Conservation (phyloP, 331 rosid species). For the Quercus tomentella region DNA sequence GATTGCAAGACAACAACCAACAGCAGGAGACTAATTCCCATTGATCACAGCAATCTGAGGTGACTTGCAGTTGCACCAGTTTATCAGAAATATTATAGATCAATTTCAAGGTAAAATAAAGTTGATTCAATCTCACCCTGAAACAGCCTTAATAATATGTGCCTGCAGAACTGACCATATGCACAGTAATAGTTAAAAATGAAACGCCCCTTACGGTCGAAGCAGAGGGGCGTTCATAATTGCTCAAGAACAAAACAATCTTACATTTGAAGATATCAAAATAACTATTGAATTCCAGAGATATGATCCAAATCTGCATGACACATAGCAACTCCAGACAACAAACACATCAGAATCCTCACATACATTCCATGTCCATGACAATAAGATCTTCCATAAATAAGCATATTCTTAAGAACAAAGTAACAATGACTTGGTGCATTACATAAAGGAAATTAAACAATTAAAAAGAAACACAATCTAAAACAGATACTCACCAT, state of each 20-base stretch:
- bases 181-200: background rate
- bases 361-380: background rate
- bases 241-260: background rate
- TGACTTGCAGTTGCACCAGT: background rate
- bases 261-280: background rate
- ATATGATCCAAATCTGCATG: background rate
- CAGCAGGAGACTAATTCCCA: background rate
- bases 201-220: background rate
- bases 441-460: background rate
- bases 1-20: background rate
- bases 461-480: constrained; percentile 3
- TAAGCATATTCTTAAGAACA: background rate
- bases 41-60: background rate
- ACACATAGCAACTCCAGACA: background rate
- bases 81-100: background rate
- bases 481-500: constrained; percentile 47
- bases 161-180: background rate
- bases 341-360: constrained; percentile 1
- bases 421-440: background rate
- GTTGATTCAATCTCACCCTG: background rate
- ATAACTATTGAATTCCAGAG: background rate
- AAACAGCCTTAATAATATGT: background rate
- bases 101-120: background rate
- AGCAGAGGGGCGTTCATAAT: background rate
- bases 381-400: background rate